Base-by-base conservation (phyloP, 352 stramenopile genomes). In the Phytophthora rubi region DNA sequence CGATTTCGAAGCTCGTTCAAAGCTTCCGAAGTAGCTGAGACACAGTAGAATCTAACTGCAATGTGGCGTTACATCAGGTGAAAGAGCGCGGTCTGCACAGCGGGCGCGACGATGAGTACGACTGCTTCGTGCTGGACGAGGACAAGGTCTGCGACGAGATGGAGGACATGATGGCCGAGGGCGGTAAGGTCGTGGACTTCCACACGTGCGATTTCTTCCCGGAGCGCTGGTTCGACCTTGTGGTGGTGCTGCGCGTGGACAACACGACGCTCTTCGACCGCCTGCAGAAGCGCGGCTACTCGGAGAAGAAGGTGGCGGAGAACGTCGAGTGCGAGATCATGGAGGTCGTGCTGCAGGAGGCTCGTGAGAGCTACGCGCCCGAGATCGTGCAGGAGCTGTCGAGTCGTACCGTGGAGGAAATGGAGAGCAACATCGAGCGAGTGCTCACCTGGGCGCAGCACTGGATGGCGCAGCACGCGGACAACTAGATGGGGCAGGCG, bases 291-390 rank as follows among this genome's bases (percentile, higher is more conserved):
- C 88, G 91, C 65, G 95, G 95, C 28, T 99, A 99, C 79, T 93
- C 79, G 63, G 88, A 98, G 59, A 98, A 98, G 75, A 99, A 99
- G 70, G 79, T 98, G 70, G 70, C 71, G 15, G 97, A 99, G 78
- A 99, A 99, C 76, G 94, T 98, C 74, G 86, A 98, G 79, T 98
- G 93, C 65, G 97, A 99, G 83, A 99, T 99, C 75, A 99, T 99
- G 97, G 92, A 97, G 77, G 93, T 99, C 8, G 92, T 99, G 55
- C 76, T 99, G 10, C 97, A 99, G 59, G 97, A 99, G 61, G 97
- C 97, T 21, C 79, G 81, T 23, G 97, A 99, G 79, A 95, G 85
- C 51, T 99, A 99, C 79, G 92, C 89, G 23, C 44, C 76, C 1
- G 92, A 98, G 67, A 98, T 99, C 73, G 96, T 99, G 23, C 95